Conservation (phyloP, 768 basidiomycete genomes). For the Lentinula sp. region DNA sequence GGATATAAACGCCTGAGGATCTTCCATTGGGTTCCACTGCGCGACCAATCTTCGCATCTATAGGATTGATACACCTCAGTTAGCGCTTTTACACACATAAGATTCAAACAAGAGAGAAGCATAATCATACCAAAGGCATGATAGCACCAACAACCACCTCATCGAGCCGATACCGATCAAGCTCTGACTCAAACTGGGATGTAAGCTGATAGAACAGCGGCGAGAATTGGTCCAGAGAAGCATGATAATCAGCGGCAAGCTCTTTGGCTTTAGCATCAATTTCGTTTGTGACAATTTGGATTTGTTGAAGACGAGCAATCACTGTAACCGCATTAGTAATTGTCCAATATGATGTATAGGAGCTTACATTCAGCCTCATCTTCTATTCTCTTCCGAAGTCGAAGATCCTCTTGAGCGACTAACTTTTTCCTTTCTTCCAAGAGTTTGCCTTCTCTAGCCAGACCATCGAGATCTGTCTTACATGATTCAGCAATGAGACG, state of each 20-base stretch:
- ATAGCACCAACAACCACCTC: slow-evolving; percentile 93
- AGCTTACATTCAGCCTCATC: slow-evolving; percentile 73
- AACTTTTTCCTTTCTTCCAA: slow-evolving; percentile 77
- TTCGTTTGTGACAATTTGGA: slow-evolving; percentile 70
- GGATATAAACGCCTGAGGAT: slow-evolving; percentile 59
- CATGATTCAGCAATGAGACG: slow-evolving; percentile 80
- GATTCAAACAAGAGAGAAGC: not conserved
- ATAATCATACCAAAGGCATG: slow-evolving; percentile 55
- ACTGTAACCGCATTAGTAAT: slow-evolving; percentile 35
- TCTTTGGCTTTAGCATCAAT: slow-evolving; percentile 64
- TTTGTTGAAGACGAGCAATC: slow-evolving; percentile 68
- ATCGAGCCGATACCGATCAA: slow-evolving; percentile 73
- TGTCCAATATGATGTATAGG: not conserved
- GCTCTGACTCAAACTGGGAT: slow-evolving; percentile 64
- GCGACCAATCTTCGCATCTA: slow-evolving; percentile 66
- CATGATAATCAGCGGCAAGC: slow-evolving; percentile 58
- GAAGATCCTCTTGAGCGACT: slow-evolving; percentile 61
- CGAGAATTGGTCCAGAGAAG: slow-evolving; percentile 67
- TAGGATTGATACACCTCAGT: not conserved
- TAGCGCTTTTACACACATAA: too few relatives aligned
- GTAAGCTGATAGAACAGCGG: slow-evolving; percentile 69
- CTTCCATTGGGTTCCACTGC: slow-evolving; percentile 78
- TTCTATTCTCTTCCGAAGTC: slow-evolving; percentile 61
- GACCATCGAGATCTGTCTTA: slow-evolving; percentile 78
- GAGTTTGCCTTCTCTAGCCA: slow-evolving; percentile 84